phyloP scores from a whole-genome alignment of 768 basidiomycete species.

The Pleurotus ostreatus region DNA sequence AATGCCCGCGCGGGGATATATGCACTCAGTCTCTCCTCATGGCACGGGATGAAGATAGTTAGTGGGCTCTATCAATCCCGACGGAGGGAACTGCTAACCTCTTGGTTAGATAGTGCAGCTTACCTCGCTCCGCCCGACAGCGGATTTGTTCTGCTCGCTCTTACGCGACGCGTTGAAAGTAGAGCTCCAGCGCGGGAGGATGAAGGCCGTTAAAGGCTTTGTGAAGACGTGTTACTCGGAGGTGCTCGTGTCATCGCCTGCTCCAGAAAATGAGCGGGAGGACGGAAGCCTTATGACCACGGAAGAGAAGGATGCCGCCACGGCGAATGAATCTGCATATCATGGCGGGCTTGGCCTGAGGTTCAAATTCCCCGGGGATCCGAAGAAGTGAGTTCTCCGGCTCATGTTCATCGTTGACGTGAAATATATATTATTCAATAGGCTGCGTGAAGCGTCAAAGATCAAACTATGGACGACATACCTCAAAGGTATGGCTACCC shows the following conservation, averaged over 20 bases:
- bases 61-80: slow-evolving; percentile 20
- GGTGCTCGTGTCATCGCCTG: slow-evolving; percentile 60
- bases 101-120: slow-evolving; percentile 78
- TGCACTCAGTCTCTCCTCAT: slow-evolving; percentile 89
- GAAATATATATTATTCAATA: slow-evolving; percentile 22
- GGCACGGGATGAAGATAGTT: slow-evolving; percentile 94
- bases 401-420: background rate
- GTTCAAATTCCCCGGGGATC: slow-evolving; percentile 90
- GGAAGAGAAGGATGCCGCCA: slow-evolving; percentile 46
- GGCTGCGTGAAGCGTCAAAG: slow-evolving; percentile 88
- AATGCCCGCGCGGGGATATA: slow-evolving; percentile 94
- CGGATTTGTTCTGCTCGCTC: slow-evolving; percentile 87
- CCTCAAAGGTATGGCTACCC: slow-evolving; percentile 55
- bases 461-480: slow-evolving; percentile 95
- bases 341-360: slow-evolving; percentile 77
- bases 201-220: slow-evolving; percentile 91
- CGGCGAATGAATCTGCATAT: slow-evolving; percentile 49
- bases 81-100: background rate
- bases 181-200: slow-evolving; percentile 85
- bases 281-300: slow-evolving; percentile 55
- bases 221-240: slow-evolving; percentile 94
- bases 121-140: slow-evolving; percentile 88
- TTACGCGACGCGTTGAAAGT: slow-evolving; percentile 87
- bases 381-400: slow-evolving; percentile 66
- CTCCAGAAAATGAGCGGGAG: slow-evolving; percentile 64